A percentile compares a stretch with the other conserved stretches of the same genome.
These are phyloP conservation scores for Penicillium odoratum DNA, from an alignment of 495 filamentous ascomycete species.

Conservation along the genomic window DNA sequence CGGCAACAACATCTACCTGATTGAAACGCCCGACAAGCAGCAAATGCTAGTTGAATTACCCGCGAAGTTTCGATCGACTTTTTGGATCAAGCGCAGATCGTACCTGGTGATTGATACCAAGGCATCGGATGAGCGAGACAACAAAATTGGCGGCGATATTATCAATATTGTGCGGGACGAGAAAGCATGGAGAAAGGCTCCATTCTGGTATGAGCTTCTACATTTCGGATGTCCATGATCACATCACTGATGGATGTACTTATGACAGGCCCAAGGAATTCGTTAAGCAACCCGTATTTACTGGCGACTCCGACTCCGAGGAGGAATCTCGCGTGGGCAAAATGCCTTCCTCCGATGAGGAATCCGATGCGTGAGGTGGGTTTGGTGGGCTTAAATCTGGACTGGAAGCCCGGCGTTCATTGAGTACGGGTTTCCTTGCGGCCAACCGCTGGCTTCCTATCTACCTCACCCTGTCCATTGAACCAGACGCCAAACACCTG, in stretches of 20 bases:
- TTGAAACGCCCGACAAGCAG: conserved; percentile 59
- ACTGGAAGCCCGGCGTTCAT: conserved; percentile 19
- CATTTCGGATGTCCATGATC: not conserved
- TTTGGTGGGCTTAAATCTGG: not conserved
- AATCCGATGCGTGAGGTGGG: conserved; percentile 39
- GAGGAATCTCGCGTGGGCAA: conserved; percentile 77
- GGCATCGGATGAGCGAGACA: conserved; percentile 64
- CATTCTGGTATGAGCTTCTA: conserved; percentile 70
- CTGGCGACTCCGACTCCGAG: conserved; percentile 54
- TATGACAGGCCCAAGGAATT: conserved; percentile 76
- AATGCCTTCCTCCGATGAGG: conserved; percentile 74
- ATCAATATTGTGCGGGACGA: conserved; percentile 91
- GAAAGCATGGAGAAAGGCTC: conserved; percentile 83
- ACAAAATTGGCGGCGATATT: conserved; percentile 85
- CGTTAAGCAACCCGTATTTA: conserved; percentile 51
- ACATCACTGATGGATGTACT: conserved; percentile 16
- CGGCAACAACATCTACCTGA: conserved; percentile 84
- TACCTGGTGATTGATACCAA: conserved; percentile 81
- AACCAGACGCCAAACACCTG: conserved; percentile 54
- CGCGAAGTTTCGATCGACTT: conserved; percentile 78
- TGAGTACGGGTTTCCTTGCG: conserved; percentile 23
- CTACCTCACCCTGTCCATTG: conserved; percentile 24
- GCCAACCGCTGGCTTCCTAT: conserved; percentile 10
- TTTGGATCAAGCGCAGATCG: conserved; percentile 86
- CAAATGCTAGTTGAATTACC: conserved; percentile 71